These are phyloP conservation scores for Cylindrotheca fusiformis DNA, from an alignment of 108 stramenopile genomes.

Conservation along the genomic window DNA sequence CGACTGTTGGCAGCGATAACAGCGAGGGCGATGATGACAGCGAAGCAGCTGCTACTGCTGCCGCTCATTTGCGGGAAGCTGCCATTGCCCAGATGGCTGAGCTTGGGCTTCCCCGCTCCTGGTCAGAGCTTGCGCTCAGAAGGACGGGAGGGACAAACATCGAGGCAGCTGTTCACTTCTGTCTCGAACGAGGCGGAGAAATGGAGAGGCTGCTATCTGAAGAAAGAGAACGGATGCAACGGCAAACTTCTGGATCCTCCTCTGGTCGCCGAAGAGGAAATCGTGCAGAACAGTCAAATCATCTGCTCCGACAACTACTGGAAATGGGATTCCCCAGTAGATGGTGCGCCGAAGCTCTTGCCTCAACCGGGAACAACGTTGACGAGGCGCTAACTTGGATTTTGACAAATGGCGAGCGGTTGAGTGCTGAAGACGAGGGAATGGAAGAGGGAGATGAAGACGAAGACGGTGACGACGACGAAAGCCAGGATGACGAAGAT, in stretches of 20 bases:
- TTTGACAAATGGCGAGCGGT: conserved; percentile 87
- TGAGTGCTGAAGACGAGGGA: conserved; percentile 68
- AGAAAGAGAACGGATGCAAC: conserved; percentile 46
- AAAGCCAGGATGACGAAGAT: conserved; percentile 38
- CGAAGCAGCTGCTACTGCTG: conserved; percentile 53
- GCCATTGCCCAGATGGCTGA: conserved; percentile 89
- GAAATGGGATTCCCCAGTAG: conserved; percentile 97
- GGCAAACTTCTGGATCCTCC: conserved; percentile 33
- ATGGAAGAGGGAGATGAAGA: conserved; percentile 71
- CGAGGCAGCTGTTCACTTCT: conserved; percentile 94
- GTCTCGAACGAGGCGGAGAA: conserved; percentile 90
- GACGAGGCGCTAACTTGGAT: conserved; percentile 97
- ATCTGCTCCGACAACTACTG: conserved; percentile 81
- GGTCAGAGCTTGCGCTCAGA: conserved; percentile 86
- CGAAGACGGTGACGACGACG: conserved; percentile 49
- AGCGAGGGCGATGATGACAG: conserved; percentile 43
- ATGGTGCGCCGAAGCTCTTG: conserved; percentile 91
- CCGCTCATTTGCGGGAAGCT: conserved; percentile 69
- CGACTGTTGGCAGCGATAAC: conserved; percentile 26
- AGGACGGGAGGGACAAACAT: conserved; percentile 87
- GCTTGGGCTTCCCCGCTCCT: conserved; percentile 79
- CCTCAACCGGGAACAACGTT: conserved; percentile 88
- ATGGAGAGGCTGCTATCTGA: conserved; percentile 91
- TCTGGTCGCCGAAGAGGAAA: conserved; percentile 43
- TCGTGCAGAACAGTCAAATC: conserved; percentile 37